Conservation (phyloP, 163 green algal species). For the Smithsoniella earleae region DNA sequence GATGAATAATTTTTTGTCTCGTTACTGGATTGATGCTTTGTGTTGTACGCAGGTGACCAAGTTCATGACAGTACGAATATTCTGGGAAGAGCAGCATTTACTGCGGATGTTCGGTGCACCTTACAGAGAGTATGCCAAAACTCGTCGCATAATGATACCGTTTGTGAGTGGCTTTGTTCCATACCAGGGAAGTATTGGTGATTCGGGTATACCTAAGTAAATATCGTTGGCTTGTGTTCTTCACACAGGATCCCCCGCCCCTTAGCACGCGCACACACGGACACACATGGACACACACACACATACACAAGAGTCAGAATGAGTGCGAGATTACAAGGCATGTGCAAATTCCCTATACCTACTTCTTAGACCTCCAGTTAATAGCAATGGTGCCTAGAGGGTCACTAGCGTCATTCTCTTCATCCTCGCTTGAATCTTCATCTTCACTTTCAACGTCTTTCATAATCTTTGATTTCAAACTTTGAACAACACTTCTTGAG, state of each 20-base stretch:
- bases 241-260: too few relatives aligned
- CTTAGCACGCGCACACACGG: too few relatives aligned
- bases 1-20: background rate
- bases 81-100: background rate
- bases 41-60: background rate
- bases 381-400: background rate
- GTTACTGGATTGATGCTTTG: background rate
- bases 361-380: slow-evolving; percentile 14
- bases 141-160: background rate
- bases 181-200: too few relatives aligned
- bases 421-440: background rate
- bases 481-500: too few relatives aligned
- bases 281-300: too few relatives aligned
- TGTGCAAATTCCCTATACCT: too few relatives aligned
- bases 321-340: too few relatives aligned
- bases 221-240: too few relatives aligned
- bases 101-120: background rate
- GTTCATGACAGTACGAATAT: background rate
- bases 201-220: too few relatives aligned
- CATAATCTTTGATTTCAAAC: too few relatives aligned
- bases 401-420: background rate
- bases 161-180: background rate
- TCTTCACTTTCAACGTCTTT: background rate
- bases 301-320: too few relatives aligned
- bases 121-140: background rate